phyloP scores from a whole-genome alignment of 169 alveolate genomes.

The Hepatocystis sp. region DNA sequence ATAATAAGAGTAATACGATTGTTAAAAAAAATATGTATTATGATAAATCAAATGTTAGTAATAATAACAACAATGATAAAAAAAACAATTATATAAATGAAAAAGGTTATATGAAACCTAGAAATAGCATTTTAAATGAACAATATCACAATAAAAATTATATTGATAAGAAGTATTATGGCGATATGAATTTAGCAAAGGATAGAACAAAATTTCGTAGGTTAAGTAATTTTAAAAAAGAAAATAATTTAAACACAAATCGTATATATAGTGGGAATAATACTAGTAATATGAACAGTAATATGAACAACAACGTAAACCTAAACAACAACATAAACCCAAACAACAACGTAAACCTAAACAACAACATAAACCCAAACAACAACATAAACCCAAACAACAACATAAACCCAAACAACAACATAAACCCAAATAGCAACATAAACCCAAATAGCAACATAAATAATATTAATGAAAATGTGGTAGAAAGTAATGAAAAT shows the following conservation, averaged over 20 bases:
- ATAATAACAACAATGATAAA: neutral
- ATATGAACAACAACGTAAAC: neutral
- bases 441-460: too few relatives aligned
- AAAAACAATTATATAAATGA: too few relatives aligned
- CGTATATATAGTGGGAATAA: conserved; percentile 16
- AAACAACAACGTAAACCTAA: neutral
- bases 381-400: too few relatives aligned
- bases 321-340: neutral
- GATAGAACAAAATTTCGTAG: conserved; percentile 46
- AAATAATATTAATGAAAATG: too few relatives aligned
- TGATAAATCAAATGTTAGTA: conserved; percentile 24
- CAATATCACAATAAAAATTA: conserved; percentile 30
- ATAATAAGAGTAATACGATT: conserved; percentile 21
- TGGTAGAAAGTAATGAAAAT: too few relatives aligned
- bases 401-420: too few relatives aligned
- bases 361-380: too few relatives aligned
- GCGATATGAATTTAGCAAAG: conserved; percentile 12
- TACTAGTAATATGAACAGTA: conserved; percentile 11
- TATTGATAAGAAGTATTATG: conserved; percentile 18
- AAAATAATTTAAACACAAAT: conserved; percentile 9
- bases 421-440: too few relatives aligned
- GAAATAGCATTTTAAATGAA: conserved; percentile 11
- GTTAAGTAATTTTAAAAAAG: conserved; percentile 36
- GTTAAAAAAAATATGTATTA: conserved; percentile 43
- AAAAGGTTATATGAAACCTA: conserved; percentile 25